phyloP scores from a whole-genome alignment of 352 stramenopile species.

The Phytophthora sp. region DNA sequence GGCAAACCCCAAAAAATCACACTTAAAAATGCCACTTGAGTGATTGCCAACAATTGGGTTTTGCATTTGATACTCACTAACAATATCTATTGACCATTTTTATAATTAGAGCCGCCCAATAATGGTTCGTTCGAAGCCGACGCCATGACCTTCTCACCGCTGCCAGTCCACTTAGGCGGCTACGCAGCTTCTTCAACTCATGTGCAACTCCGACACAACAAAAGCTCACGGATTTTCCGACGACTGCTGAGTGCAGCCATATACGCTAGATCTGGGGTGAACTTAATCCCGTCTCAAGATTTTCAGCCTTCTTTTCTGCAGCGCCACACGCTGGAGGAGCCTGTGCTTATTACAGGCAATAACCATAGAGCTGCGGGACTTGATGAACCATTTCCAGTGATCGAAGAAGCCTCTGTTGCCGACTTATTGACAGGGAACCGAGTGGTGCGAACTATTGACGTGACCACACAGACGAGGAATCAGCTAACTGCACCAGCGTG shows the following conservation, averaged over 20 bases:
- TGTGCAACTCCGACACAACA: conserved; percentile 41
- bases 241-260: conserved; percentile 51
- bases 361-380: conserved; percentile 42
- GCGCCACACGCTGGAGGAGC: conserved; percentile 48
- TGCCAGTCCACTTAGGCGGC: conserved; percentile 49
- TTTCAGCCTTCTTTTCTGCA: conserved; percentile 46
- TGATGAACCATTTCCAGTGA: conserved; percentile 39
- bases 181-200: conserved; percentile 12
- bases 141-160: conserved; percentile 46
- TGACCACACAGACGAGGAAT: conserved; percentile 46
- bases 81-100: conserved; percentile 1
- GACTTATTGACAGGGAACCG: conserved; percentile 45
- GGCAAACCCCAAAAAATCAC: too few relatives aligned
- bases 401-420: conserved; percentile 40
- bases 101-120: conserved; percentile 15
- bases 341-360: conserved; percentile 47
- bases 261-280: conserved; percentile 61
- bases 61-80: neutral
- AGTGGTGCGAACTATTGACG: conserved; percentile 43
- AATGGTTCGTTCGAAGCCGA: conserved; percentile 26
- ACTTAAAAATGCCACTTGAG: neutral
- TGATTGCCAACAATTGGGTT: neutral
- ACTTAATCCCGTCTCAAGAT: conserved; percentile 40
- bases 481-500: conserved; percentile 42
- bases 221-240: conserved; percentile 56